phyloP scores from a whole-genome alignment of 1,139 yeast species.

The Sugiyamaella xylanicola region DNA sequence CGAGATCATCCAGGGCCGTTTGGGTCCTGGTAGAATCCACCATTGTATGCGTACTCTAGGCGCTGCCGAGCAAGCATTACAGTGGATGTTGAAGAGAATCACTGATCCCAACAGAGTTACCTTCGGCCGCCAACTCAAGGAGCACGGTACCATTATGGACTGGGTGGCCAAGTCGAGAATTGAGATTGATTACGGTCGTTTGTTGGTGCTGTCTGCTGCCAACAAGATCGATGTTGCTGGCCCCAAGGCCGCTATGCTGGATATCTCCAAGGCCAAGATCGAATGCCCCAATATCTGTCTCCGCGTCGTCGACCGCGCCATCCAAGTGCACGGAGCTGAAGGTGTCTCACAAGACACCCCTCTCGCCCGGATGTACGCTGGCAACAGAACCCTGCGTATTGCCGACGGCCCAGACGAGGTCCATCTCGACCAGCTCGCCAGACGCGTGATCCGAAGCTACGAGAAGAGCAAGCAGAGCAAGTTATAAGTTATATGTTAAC shows the following conservation, averaged over 20 bases:
- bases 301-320: slow-evolving; percentile 63
- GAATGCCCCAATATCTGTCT: slow-evolving; percentile 63
- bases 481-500: slow-evolving; percentile 4
- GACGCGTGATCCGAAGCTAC: slow-evolving; percentile 43
- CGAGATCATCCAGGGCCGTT: slow-evolving; percentile 66
- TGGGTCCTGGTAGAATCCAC: slow-evolving; percentile 75
- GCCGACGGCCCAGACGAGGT: slow-evolving; percentile 83
- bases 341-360: slow-evolving; percentile 67
- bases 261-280: slow-evolving; percentile 70
- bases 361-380: slow-evolving; percentile 59
- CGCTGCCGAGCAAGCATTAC: slow-evolving; percentile 62
- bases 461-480: slow-evolving; percentile 10
- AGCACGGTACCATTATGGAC: slow-evolving; percentile 56
- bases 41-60: slow-evolving; percentile 76
- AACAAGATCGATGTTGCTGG: slow-evolving; percentile 60
- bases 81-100: slow-evolving; percentile 58
- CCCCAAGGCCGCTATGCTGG: slow-evolving; percentile 59
- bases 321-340: slow-evolving; percentile 71
- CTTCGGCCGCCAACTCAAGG: slow-evolving; percentile 57
- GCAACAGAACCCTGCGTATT: slow-evolving; percentile 61
- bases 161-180: slow-evolving; percentile 61
- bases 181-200: slow-evolving; percentile 58
- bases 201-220: slow-evolving; percentile 67
- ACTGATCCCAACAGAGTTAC: slow-evolving; percentile 51
- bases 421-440: slow-evolving; percentile 62